Conservation (phyloP, 2,329 filamentous ascomycete genomes). For the Raffaelea deltoideospora region DNA sequence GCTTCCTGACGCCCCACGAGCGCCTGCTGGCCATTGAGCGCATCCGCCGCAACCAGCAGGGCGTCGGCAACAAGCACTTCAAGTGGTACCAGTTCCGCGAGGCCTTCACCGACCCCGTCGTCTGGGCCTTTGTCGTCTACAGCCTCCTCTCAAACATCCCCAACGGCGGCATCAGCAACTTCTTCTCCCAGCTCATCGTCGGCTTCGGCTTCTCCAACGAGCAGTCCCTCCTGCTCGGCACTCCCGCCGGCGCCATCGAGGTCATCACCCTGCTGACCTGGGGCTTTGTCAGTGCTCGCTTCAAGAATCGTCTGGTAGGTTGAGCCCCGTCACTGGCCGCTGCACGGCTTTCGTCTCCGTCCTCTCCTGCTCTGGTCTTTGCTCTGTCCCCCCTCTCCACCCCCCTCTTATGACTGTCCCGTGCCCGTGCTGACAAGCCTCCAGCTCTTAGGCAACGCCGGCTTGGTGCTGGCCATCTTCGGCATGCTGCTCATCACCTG, state of each 20-base stretch:
- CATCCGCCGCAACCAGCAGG: conserved; percentile 49
- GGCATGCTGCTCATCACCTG: conserved; percentile 51
- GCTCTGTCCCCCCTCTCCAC: conserved; percentile 7
- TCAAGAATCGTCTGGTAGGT: conserved; percentile 34
- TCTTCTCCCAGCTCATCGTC: conserved; percentile 26
- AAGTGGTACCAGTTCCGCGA: conserved; percentile 44
- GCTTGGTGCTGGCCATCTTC: conserved; percentile 36
- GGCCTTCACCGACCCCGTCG: conserved; percentile 20
- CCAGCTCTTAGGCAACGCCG: conserved; percentile 33
- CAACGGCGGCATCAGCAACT: conserved; percentile 20
- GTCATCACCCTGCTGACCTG: conserved; percentile 13
- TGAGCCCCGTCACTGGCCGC: no score
- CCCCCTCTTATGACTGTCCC: conserved; percentile 5
- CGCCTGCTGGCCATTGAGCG: conserved; percentile 35
- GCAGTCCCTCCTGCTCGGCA: conserved; percentile 48
- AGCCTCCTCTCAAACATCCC: conserved; percentile 20
- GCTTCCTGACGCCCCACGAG: conserved; percentile 40
- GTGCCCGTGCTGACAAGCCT: background rate
- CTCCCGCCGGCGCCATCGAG: conserved; percentile 50
- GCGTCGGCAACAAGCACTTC: conserved; percentile 53
- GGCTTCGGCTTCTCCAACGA: conserved; percentile 49
- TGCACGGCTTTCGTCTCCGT: no score
- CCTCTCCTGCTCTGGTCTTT: background rate
- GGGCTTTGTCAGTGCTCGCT: conserved; percentile 37
- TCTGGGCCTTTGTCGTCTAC: conserved; percentile 21